Evolutionary conservation across 176 grass and related monocot genomes (phyloP).

Genomic region (Thinopyrum elongatum): DNA sequence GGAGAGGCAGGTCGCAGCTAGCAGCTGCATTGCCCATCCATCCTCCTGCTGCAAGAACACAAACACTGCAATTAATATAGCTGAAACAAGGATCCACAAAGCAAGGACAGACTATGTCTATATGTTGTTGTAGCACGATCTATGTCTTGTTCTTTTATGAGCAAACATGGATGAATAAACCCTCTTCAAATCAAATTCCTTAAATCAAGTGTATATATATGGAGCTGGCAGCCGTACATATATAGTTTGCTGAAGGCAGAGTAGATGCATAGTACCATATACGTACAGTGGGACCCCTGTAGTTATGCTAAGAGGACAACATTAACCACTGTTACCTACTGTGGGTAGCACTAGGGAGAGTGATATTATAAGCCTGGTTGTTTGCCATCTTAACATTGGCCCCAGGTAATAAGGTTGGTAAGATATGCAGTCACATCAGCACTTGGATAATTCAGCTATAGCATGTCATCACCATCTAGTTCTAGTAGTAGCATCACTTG

Average conservation of each 20-base stretch:
- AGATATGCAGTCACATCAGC: constrained; percentile 36
- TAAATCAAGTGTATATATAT: background rate
- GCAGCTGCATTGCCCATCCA: constrained; percentile 94
- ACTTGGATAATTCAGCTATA: constrained; percentile 9
- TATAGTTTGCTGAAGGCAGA: background rate
- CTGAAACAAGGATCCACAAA: constrained; percentile 35
- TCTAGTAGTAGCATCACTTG: background rate
- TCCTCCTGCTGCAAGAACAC: constrained; percentile 57
- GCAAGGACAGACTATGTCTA: constrained; percentile 31
- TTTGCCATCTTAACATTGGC: background rate
- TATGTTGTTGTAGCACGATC: constrained; percentile 4
- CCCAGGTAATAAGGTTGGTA: constrained; percentile 36
- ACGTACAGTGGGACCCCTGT: background rate
- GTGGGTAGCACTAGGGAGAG: background rate
- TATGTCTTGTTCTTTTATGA: constrained; percentile 23
- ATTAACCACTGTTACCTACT: constrained; percentile 30
- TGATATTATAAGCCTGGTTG: background rate
- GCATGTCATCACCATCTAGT: background rate
- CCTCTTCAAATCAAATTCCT: constrained; percentile 19
- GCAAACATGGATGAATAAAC: background rate
- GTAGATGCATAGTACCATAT: background rate
- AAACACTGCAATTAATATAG: constrained; percentile 41
- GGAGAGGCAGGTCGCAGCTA: constrained; percentile 93
- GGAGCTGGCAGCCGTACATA: background rate
- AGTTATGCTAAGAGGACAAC: background rate